Percentiles rank a stretch among this genome's conserved stretches.
These are phyloP conservation scores for Wallacemonas rigidus DNA, from an alignment of 208 protist genomes.

Conservation along the genomic window DNA sequence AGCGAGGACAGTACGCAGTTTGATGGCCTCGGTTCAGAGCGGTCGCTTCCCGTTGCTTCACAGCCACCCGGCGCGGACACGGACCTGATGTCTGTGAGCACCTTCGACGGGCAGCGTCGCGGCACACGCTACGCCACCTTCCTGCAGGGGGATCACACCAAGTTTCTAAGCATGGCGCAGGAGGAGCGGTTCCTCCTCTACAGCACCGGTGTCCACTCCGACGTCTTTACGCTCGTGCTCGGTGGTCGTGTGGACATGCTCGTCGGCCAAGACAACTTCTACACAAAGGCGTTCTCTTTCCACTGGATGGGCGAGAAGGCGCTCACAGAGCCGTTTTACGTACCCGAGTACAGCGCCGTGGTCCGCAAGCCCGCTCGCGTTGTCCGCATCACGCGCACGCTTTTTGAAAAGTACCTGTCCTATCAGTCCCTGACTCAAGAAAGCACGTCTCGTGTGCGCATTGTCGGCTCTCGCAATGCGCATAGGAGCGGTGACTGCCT, in stretches of 20 bases:
- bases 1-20: slow-evolving; percentile 1
- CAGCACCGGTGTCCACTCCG: slow-evolving; percentile 47
- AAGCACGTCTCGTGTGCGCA: slow-evolving; percentile 40
- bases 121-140: slow-evolving; percentile 11
- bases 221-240: slow-evolving; percentile 72
- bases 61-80: slow-evolving; percentile 3
- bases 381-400: slow-evolving; percentile 52
- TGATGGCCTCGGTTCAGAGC: neutral
- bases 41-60: neutral
- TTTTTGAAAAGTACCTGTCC: slow-evolving; percentile 67
- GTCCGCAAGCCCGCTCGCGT: slow-evolving; percentile 67
- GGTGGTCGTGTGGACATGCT: slow-evolving; percentile 73
- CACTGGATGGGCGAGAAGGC: slow-evolving; percentile 75
- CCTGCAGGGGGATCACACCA: slow-evolving; percentile 25
- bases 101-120: slow-evolving; percentile 3
- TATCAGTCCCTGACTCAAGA: slow-evolving; percentile 46
- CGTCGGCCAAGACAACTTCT: slow-evolving; percentile 60
- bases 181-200: slow-evolving; percentile 73
- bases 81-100: neutral
- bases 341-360: slow-evolving; percentile 79
- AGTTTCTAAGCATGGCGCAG: slow-evolving; percentile 39
- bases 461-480: slow-evolving; percentile 6
- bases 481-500: neutral
- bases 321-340: slow-evolving; percentile 59
- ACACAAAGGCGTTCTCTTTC: slow-evolving; percentile 58